These are phyloP conservation scores for Oryza nivara DNA, from an alignment of 176 grass and related monocot genomes.

Conservation along the genomic window DNA sequence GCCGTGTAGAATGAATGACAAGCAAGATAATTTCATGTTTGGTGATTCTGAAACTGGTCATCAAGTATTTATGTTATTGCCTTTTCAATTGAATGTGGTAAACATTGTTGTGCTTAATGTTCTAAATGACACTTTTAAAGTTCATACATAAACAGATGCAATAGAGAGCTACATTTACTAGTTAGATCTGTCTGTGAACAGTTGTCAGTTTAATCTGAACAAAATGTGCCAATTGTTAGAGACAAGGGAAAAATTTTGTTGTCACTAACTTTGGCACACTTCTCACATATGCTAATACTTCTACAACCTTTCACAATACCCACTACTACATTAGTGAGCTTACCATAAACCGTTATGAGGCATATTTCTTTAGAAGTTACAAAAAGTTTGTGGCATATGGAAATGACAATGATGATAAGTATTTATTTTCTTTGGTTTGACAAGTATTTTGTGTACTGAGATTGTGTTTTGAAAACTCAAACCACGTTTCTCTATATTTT, in stretches of 20 bases:
- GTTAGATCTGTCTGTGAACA: background rate
- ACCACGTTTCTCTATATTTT: background rate
- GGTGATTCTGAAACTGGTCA: background rate
- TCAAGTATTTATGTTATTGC: background rate
- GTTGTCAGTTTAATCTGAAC: background rate
- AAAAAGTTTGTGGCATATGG: background rate
- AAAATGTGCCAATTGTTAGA: background rate
- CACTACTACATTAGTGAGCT: background rate
- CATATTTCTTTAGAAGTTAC: background rate
- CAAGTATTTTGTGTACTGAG: background rate
- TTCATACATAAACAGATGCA: background rate
- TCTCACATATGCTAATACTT: background rate
- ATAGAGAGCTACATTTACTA: background rate
- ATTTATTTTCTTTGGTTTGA: background rate
- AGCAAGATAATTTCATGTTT: background rate
- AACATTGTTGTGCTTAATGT: background rate
- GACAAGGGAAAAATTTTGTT: background rate
- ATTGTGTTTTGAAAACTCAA: background rate
- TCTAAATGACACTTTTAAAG: background rate
- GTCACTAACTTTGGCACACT: background rate
- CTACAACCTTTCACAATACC: background rate
- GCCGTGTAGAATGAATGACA: background rate
- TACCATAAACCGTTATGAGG: background rate
- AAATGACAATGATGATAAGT: background rate
- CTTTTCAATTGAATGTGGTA: background rate